Evolutionary conservation across 331 rosid species (phyloP).

Genomic region (Telfairia occidentalis): DNA sequence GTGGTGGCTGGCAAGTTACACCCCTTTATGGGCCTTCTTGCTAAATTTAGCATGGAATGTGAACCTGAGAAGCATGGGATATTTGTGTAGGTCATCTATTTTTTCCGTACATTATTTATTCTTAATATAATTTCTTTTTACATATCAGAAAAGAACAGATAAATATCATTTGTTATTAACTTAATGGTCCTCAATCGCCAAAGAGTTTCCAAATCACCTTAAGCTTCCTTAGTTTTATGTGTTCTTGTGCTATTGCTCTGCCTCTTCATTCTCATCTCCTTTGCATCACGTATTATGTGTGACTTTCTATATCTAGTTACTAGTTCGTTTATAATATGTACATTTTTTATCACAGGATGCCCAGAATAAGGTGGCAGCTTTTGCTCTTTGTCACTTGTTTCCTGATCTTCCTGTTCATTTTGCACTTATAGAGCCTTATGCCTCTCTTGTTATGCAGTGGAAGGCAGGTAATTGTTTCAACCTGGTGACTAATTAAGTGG

Average conservation of each 20-base stretch:
- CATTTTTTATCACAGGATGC: constrained; percentile 53
- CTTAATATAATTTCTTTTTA: not conserved
- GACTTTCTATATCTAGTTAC: not conserved
- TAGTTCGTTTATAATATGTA: not conserved
- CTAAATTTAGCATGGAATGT: not conserved
- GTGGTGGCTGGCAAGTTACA: not conserved
- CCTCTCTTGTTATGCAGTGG: constrained; percentile 62
- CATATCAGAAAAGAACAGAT: not conserved
- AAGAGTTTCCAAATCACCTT: not conserved
- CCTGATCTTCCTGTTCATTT: constrained; percentile 79
- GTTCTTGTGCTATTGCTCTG: not conserved
- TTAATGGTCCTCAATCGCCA: not conserved
- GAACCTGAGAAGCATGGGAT: not conserved
- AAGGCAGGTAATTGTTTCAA: constrained; percentile 40
- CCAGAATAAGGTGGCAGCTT: constrained; percentile 90
- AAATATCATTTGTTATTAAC: not conserved
- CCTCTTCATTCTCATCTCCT: not conserved
- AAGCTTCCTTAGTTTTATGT: not conserved
- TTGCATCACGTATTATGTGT: not conserved
- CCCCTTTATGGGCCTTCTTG: not conserved
- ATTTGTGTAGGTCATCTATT: not conserved
- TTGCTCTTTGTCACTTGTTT: constrained; percentile 72
- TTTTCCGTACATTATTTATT: not conserved
- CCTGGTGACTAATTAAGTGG: not conserved
- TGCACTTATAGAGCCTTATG: constrained; percentile 62